These are phyloP conservation scores for Pleurotus cornucopiae DNA, from an alignment of 768 basidiomycete species.

Conservation along the genomic window DNA sequence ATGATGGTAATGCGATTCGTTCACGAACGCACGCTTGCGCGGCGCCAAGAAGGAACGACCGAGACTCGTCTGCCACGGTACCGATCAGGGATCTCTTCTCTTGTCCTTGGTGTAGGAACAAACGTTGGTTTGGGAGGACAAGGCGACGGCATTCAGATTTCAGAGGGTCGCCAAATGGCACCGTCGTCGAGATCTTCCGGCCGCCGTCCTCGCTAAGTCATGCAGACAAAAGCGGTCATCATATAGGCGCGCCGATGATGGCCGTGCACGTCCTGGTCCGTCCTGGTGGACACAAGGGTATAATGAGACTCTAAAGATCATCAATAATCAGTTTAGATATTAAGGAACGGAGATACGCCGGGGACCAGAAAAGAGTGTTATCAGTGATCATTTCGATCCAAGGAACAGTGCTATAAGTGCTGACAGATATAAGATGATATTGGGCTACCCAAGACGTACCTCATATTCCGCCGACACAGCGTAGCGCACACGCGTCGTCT, in stretches of 20 bases:
- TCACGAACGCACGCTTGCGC: too few species aligned
- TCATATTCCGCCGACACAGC: not conserved
- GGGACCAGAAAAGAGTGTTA: not conserved
- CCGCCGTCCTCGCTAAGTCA: conserved; percentile 1
- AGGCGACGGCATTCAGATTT: too few species aligned
- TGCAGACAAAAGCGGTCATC: conserved; percentile 5
- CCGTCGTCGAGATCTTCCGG: conserved; percentile 7
- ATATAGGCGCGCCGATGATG: conserved; percentile 14
- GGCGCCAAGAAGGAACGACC: too few species aligned
- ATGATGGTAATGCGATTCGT: too few species aligned
- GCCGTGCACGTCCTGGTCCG: conserved; percentile 11
- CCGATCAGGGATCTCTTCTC: not conserved
- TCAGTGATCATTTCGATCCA: not conserved
- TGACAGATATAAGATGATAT: not conserved
- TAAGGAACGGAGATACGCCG: not conserved
- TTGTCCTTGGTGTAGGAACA: not conserved
- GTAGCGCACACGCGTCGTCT: not conserved
- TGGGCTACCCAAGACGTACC: not conserved
- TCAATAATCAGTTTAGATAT: not conserved
- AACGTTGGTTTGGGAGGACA: not conserved
- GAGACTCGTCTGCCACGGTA: too few species aligned
- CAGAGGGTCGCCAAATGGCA: not conserved
- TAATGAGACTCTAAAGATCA: not conserved
- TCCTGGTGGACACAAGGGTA: conserved; percentile 10
- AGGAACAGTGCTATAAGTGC: not conserved